phyloP scores from a whole-genome alignment of 1,139 yeast species.

The Geotrichum restrictum region DNA sequence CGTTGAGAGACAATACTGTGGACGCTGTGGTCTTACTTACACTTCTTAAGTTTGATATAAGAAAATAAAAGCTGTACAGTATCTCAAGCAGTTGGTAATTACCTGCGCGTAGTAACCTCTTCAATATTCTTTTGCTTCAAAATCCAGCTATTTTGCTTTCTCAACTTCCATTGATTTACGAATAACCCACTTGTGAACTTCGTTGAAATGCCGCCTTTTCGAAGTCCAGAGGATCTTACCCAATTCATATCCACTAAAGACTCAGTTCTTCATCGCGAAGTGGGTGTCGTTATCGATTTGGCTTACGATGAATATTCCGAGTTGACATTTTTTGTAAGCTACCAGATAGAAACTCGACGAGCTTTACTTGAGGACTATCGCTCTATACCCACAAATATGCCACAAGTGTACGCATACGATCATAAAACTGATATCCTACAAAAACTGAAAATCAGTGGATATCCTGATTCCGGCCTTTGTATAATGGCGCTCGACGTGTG shows the following conservation, averaged over 20 bases:
- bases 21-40: constrained; percentile 97
- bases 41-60: constrained; percentile 13
- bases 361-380: background rate
- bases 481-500: background rate
- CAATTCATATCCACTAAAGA: background rate
- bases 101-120: too few relatives aligned
- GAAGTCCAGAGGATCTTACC: background rate
- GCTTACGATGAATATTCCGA: background rate
- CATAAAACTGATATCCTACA: background rate
- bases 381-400: background rate
- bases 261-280: background rate
- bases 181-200: too few relatives aligned
- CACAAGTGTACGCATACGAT: background rate
- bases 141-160: too few relatives aligned
- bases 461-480: background rate
- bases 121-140: too few relatives aligned
- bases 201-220: background rate
- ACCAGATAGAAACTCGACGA: background rate
- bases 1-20: constrained; percentile 99
- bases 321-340: background rate
- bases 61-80: constrained; percentile 1
- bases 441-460: background rate
- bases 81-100: background rate
- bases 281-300: background rate
- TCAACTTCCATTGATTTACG: too few relatives aligned